phyloP scores from a whole-genome alignment of 495 filamentous ascomycete genomes.

The Penicillium cinerascens region DNA sequence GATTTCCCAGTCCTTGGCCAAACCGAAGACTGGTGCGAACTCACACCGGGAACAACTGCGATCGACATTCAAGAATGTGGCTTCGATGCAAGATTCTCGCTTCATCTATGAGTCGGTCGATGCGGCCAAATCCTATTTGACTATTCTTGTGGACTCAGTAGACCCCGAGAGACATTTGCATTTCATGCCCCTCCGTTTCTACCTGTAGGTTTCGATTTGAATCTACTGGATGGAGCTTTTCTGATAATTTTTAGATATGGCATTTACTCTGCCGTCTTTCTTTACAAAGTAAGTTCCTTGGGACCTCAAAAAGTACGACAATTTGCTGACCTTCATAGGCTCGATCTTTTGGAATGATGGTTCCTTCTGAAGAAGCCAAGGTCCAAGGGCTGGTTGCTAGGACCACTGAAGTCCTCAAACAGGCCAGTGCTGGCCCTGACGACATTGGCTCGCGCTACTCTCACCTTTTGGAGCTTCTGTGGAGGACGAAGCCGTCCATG shows the following conservation, averaged over 20 bases:
- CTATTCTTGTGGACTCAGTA: slow-evolving; percentile 52
- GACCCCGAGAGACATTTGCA: slow-evolving; percentile 53
- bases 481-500: slow-evolving; percentile 37
- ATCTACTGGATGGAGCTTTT: neutral
- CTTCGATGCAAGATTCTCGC: slow-evolving; percentile 56
- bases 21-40: slow-evolving; percentile 32
- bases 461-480: slow-evolving; percentile 51
- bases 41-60: slow-evolving; percentile 43
- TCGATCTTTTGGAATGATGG: slow-evolving; percentile 54
- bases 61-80: slow-evolving; percentile 50
- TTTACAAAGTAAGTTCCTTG: slow-evolving; percentile 44
- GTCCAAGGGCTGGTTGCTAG: slow-evolving; percentile 51
- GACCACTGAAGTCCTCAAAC: slow-evolving; percentile 49
- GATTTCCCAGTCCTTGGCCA: slow-evolving; percentile 55
- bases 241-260: slow-evolving; percentile 35
- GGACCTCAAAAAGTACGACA: no score
- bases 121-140: slow-evolving; percentile 57
- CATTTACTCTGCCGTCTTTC: slow-evolving; percentile 55
- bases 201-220: slow-evolving; percentile 38
- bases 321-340: slow-evolving; percentile 26
- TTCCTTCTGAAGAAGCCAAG: slow-evolving; percentile 46
- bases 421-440: slow-evolving; percentile 50
- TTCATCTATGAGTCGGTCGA: slow-evolving; percentile 63
- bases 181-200: slow-evolving; percentile 59
- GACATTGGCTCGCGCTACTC: slow-evolving; percentile 55